phyloP scores from a whole-genome alignment of 768 basidiomycete species.

The Boletus tylopilopsis region DNA sequence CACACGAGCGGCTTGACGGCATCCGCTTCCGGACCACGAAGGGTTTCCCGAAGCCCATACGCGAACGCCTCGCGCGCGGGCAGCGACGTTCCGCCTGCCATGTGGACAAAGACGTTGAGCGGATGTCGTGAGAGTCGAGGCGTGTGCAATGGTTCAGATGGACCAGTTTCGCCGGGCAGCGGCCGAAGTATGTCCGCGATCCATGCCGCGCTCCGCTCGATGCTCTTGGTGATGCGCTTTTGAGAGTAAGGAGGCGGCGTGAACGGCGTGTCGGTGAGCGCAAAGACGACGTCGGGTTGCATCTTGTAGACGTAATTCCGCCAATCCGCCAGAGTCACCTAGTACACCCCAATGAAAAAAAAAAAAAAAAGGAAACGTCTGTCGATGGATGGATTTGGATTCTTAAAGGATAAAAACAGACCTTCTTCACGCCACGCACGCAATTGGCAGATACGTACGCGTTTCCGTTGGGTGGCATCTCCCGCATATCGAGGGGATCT shows the following conservation, averaged over 20 bases:
- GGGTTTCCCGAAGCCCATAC: conserved; percentile 48
- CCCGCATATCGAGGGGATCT: conserved; percentile 59
- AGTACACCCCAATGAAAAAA: neutral
- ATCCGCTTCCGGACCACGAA: conserved; percentile 54
- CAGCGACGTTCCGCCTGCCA: conserved; percentile 57
- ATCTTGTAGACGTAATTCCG: conserved; percentile 46
- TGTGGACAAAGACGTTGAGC: conserved; percentile 60
- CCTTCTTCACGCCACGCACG: conserved; percentile 70
- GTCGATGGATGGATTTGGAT: neutral
- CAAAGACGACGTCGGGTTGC: conserved; percentile 67
- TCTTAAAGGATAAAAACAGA: conserved; percentile 23
- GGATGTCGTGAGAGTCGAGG: conserved; percentile 13
- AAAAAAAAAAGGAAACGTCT: neutral
- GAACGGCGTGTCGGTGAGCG: conserved; percentile 67
- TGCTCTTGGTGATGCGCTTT: conserved; percentile 71
- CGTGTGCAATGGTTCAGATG: neutral
- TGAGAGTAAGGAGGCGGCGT: conserved; percentile 68
- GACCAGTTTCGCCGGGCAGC: neutral
- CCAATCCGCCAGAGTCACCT: conserved; percentile 61
- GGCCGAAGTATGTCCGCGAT: conserved; percentile 48
- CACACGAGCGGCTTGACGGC: conserved; percentile 46
- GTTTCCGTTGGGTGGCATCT: conserved; percentile 73
- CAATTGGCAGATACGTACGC: conserved; percentile 52
- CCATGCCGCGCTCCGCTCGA: conserved; percentile 69
- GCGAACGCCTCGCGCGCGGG: conserved; percentile 66